Evolutionary conservation across 495 filamentous ascomycete genomes (phyloP), one percentile per base, ranked within the genome.

Genomic region (Lophiotrema nucula): DNA sequence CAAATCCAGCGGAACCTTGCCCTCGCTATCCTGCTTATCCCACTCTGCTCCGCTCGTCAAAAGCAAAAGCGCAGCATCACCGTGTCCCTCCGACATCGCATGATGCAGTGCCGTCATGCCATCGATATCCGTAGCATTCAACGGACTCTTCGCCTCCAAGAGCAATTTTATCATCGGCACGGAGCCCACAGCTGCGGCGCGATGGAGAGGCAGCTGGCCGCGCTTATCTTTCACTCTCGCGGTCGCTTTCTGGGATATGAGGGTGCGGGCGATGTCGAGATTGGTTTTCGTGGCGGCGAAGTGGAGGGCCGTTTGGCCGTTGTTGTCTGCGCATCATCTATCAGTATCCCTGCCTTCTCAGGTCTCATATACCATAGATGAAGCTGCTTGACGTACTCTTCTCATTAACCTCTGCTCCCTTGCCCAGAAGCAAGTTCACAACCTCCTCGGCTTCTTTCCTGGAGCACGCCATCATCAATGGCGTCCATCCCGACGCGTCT

Each of bases 401-500:
- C 35, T 80, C 72, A 67, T 86, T 89, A 3, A 92, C 87, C 58
- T 96, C 90, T 1, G 90, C 91, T 26, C 80, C 89, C 65, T 87
- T 89, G n/a, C 76, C 70, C 0, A 98, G 77, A 2, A 97, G 79
- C 4, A 96, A 70, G 26, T 92, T 83, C 12, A 95, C 79, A 4
- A 88, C 64, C 2, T 76, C 76, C 24, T 89, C 88, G 23, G 75
- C 80, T 47, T 88, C 87, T 58, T 80, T 82, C 31, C 95, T 77
- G 58, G 86, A 91, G 10, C 87, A 81, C 10, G 92, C 88, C 48
- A 97, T 96, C 92, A 97, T 97, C 22, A 97, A 77, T 1, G 89
- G 87, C 11, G 92, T 95, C 93, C 93, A 98, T 48, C 92, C 92
- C 8, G 84, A 85, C 16, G 85, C 90, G 69, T 98, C 93, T 83